Percentiles rank a stretch among this genome's conserved stretches.
Conservation (phyloP, 2,329 filamentous ascomycete genomes). For the Sporothrix dimorphospora region DNA sequence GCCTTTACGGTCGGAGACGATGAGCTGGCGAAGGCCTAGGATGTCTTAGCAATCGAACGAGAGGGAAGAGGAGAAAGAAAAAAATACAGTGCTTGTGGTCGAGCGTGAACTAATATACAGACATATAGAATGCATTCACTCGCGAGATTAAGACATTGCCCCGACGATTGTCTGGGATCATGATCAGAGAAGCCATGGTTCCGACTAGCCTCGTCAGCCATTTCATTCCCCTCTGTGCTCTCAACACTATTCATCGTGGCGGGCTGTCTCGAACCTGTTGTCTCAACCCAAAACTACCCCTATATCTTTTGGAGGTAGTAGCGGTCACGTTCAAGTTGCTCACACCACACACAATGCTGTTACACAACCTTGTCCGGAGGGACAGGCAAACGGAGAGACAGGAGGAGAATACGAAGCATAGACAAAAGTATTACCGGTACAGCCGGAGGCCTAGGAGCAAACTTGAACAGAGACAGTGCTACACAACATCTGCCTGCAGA, state of each 20-base stretch:
- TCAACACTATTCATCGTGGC: background rate
- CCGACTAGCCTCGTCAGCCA: background rate
- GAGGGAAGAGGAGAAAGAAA: too few species aligned
- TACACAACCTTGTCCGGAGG: background rate
- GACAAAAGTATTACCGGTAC: background rate
- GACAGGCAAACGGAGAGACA: background rate
- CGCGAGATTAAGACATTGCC: background rate
- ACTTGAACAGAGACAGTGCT: too few species aligned
- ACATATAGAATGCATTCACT: background rate
- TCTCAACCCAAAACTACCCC: background rate
- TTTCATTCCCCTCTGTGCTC: background rate
- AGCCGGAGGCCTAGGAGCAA: too few species aligned
- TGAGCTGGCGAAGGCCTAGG: slow-evolving; percentile 34
- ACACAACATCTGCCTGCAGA: too few species aligned
- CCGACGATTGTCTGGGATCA: background rate
- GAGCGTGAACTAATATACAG: background rate
- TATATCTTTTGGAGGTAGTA: background rate
- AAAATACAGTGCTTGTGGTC: background rate
- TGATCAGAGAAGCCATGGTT: background rate
- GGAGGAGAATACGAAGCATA: background rate
- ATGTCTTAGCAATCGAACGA: too few species aligned
- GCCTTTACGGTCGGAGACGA: slow-evolving; percentile 60
- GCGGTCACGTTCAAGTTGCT: background rate
- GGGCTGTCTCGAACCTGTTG: background rate
- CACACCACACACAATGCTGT: background rate